Evolutionary conservation across 257 asterid species (phyloP), one percentile per base, ranked within the genome.

Genomic region (Nicotiana otophora): DNA sequence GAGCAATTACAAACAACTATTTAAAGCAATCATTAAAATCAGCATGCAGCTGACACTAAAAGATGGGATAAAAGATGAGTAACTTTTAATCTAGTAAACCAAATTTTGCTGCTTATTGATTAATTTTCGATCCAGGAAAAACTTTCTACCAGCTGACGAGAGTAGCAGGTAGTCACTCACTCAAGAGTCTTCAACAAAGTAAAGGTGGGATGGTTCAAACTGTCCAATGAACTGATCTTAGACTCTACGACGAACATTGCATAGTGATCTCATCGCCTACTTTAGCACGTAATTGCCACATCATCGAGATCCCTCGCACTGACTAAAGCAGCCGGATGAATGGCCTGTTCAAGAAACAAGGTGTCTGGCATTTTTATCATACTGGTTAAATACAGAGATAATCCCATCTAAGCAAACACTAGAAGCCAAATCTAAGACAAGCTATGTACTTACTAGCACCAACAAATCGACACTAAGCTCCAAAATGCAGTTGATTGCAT

Each of bases 291-390:
- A 26, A 65, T 33, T 74, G 62, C 39, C 2, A n/a, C 79, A 46
- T 20, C 61, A 48, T 74, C 39, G 26, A 74, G 79, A 80, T 74
- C 58, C 58, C 28, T 34, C 11, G 14, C 42, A 63, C 16, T 74
- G 53, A 9, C 10, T 65, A 42, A 58, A 75, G 70, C 58, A 42
- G 68, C 77, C 82, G 8, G 67, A 20, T 16, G 23, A 64, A 60
- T 77, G 77, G 78, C 69, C 79, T 77, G 82, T 83, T 83, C 31
- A 65, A 53, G 70, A 77, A 64, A 5, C 39, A 26, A 74, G 62
- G 80, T 74, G 61, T 48, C 80, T 48, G 39, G 15, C 36, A 48
- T 30, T 68, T 51, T 19, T 16, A 33, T 74, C 75, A 62, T 72
- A 75, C 53, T 60, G 82, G 55, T 48, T 39, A 67, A n/a, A 64